These are phyloP conservation scores for Arabis alpina DNA, from an alignment of 345 rosid species.

Conservation along the genomic window DNA sequence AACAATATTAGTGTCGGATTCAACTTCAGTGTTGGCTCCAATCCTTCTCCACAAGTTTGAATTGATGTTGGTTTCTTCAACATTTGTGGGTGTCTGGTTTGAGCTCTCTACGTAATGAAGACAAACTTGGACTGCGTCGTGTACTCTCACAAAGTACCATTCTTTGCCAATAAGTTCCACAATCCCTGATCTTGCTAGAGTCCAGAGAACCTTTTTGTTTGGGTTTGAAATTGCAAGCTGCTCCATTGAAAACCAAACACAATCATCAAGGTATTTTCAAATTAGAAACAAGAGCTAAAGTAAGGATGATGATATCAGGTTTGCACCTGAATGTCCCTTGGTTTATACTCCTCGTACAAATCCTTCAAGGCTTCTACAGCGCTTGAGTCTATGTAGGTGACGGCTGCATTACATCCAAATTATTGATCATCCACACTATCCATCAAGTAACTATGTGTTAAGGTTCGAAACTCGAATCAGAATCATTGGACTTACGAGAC, in stretches of 20 bases:
- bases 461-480: not conserved
- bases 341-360: constrained; percentile 78
- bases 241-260: constrained; percentile 13
- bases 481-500: constrained; percentile 72
- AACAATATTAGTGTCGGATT: constrained; percentile 53
- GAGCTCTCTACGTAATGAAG: constrained; percentile 68
- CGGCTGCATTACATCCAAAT: constrained; percentile 54
- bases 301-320: not conserved
- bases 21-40: constrained; percentile 48
- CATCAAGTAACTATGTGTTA: not conserved
- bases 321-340: constrained; percentile 77
- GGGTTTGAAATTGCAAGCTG: constrained; percentile 92
- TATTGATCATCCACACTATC: not conserved
- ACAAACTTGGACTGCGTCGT: constrained; percentile 94
- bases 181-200: constrained; percentile 69
- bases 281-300: not conserved
- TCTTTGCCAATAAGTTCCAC: constrained; percentile 87
- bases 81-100: constrained; percentile 28
- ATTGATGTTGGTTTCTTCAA: constrained; percentile 14
- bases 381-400: constrained; percentile 85
- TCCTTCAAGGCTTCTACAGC: constrained; percentile 93
- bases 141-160: constrained; percentile 89
- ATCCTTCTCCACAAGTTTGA: constrained; percentile 52
- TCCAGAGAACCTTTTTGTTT: constrained; percentile 69
- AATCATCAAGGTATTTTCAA: not conserved